Conservation (phyloP, 1,284 basidiomycete species). For the Peniophora sp. region DNA sequence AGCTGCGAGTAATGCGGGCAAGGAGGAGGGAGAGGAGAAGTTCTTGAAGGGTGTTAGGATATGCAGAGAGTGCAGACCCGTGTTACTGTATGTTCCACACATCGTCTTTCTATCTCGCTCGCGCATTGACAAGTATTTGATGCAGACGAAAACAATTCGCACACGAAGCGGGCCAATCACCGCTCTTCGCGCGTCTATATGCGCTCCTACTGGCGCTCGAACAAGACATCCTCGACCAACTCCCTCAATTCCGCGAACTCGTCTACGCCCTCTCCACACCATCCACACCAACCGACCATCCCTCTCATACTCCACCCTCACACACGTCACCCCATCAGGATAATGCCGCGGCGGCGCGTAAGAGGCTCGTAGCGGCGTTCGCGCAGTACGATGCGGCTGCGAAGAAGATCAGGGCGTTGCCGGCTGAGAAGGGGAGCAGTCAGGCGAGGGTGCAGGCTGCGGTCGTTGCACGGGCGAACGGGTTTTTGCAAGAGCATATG, state of each 20-base stretch:
- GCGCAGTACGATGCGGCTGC: slow-evolving; percentile 84
- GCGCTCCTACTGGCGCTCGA: slow-evolving; percentile 75
- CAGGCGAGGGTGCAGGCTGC: slow-evolving; percentile 83
- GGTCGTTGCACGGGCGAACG: slow-evolving; percentile 68
- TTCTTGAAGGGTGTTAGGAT: slow-evolving; percentile 79
- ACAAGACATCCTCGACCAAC: slow-evolving; percentile 60
- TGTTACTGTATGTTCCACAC: slow-evolving; percentile 68
- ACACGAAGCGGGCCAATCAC: slow-evolving; percentile 56
- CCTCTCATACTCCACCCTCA: neutral
- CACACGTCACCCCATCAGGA: neutral
- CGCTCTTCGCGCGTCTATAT: slow-evolving; percentile 65
- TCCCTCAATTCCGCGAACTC: slow-evolving; percentile 70
- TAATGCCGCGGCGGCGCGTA: slow-evolving; percentile 66
- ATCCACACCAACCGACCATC: neutral
- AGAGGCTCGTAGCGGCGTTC: slow-evolving; percentile 77
- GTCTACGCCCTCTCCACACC: slow-evolving; percentile 34
- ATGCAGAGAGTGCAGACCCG: slow-evolving; percentile 74
- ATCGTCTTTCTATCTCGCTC: neutral
- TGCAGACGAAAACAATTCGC: slow-evolving; percentile 73
- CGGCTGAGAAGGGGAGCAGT: slow-evolving; percentile 57
- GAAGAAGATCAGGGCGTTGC: slow-evolving; percentile 74
- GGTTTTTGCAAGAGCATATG: slow-evolving; percentile 88
- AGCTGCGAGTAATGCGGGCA: slow-evolving; percentile 16
- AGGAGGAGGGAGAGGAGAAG: slow-evolving; percentile 36
- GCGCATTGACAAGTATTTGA: slow-evolving; percentile 3